Evolutionary conservation across 345 rosid species (phyloP), one percentile per base, ranked within the genome.

Genomic region (Carallia brachiata): DNA sequence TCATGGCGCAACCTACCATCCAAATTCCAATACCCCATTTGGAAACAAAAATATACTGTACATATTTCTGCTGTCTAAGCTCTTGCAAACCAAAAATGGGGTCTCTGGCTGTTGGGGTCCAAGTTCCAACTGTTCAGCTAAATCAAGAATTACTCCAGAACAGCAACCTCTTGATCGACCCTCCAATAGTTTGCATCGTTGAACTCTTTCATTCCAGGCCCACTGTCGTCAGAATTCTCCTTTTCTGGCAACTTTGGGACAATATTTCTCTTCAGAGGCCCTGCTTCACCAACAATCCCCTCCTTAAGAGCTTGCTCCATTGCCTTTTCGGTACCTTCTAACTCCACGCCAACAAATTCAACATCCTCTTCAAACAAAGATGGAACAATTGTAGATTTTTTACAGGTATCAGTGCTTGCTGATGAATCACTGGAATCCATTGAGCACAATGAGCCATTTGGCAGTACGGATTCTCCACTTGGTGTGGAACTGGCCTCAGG

Each of bases 221-320:
- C 88, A 17, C 75, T 73, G 40, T 84, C 90, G 4, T 81, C 93
- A 0, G 84, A 52, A 28, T 74, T 86, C 66, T 86, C 93, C 74
- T 82, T 87, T 70, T 84, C 90, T 0, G 82, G 61, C 57, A 69
- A 68, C 77, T 87, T 86, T 4, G 87, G 89, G 36, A 69, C 36
- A 12, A 83, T 71, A 69, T 71, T 86, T 76, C 91, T 83, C 80
- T 88, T 95, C 72, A 95, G 61, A 4, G 96, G 96, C 61, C 92
- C 98, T 5, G 98, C 98, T 78, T 92, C 99, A 50, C 96, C 97
- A 19, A 92, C 98, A 52, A 92, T 95, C 50, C 97, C 98, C 76
- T 95, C 92, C 79, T 90, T 92, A 28, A 89, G 85, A 63, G 97
- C 97, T 66, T 88, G 96, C 8, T 92, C 96, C 98, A 90, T 95